Percentiles rank a stretch among this genome's conserved stretches.
Evolutionary conservation across 495 filamentous ascomycete species (phyloP).

Genomic region (Massariosphaeria phaeospora): DNA sequence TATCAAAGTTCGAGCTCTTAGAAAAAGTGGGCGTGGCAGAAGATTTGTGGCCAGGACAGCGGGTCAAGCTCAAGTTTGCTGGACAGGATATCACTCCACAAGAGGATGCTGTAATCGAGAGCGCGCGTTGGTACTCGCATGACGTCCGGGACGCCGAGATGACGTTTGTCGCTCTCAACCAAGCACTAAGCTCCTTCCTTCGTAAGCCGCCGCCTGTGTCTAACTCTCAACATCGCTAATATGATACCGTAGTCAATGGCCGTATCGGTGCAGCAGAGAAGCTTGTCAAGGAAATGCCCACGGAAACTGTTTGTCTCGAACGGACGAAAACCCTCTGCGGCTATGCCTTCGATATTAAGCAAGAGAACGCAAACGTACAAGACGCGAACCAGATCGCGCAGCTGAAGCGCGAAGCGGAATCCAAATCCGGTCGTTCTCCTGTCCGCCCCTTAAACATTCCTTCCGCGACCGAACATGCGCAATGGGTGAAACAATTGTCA

Average conservation of each 20-base stretch:
- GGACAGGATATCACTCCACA: conserved; percentile 33
- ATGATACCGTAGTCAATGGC: conserved; percentile 15
- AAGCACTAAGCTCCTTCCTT: conserved; percentile 68
- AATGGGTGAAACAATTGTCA: conserved; percentile 23
- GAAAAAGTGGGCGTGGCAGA: conserved; percentile 12
- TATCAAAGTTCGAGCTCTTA: conserved; percentile 13
- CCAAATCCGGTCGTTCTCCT: background rate
- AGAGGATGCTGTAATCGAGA: conserved; percentile 69
- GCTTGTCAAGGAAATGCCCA: conserved; percentile 49
- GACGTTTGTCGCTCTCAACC: conserved; percentile 61
- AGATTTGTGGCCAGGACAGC: conserved; percentile 34
- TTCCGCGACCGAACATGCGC: background rate
- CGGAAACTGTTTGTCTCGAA: conserved; percentile 38
- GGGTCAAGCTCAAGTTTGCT: conserved; percentile 28
- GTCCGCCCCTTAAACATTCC: background rate
- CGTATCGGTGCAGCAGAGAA: conserved; percentile 60
- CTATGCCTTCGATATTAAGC: conserved; percentile 34
- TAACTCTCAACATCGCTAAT: background rate
- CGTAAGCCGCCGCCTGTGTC: conserved; percentile 50
- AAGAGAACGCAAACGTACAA: conserved; percentile 26
- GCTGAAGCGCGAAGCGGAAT: background rate
- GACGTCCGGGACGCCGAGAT: conserved; percentile 65
- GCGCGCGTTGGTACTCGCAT: conserved; percentile 78
- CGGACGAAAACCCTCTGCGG: conserved; percentile 34
- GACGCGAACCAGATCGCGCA: conserved; percentile 4